Conservation (phyloP, 2,329 filamentous ascomycete genomes). For the Phyllosticta citriasiana region DNA sequence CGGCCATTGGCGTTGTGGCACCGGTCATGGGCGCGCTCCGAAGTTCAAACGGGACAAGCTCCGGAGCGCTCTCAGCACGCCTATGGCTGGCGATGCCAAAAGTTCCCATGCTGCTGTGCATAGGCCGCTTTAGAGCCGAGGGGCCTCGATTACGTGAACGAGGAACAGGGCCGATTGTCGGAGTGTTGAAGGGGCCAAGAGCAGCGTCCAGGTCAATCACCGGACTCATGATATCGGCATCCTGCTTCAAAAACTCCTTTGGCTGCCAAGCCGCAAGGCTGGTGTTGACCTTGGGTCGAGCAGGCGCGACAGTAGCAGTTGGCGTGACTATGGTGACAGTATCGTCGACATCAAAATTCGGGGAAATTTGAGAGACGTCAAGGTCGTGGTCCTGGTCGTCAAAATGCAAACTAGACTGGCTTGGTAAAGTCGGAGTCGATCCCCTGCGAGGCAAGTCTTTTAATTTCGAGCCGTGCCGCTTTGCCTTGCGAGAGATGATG, state of each 20-base stretch:
- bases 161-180: slow-evolving; percentile 55
- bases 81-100: slow-evolving; percentile 67
- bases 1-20: slow-evolving; percentile 58
- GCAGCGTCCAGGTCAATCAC: slow-evolving; percentile 94
- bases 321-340: slow-evolving; percentile 32
- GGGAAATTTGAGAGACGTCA: slow-evolving; percentile 23
- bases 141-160: slow-evolving; percentile 34
- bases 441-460: slow-evolving; percentile 21
- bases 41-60: slow-evolving; percentile 63
- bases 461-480: slow-evolving; percentile 38
- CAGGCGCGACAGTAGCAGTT: slow-evolving; percentile 15
- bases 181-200: slow-evolving; percentile 83
- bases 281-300: slow-evolving; percentile 22
- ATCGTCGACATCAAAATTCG: slow-evolving; percentile 32
- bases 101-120: slow-evolving; percentile 67
- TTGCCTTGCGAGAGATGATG: slow-evolving; percentile 54
- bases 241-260: slow-evolving; percentile 26
- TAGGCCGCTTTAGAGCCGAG: slow-evolving; percentile 47
- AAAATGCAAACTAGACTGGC: slow-evolving; percentile 12
- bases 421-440: slow-evolving; percentile 19
- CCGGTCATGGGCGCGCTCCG: slow-evolving; percentile 43
- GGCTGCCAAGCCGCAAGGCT: slow-evolving; percentile 29
- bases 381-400: slow-evolving; percentile 24
- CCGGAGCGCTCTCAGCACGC: slow-evolving; percentile 70
- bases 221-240: slow-evolving; percentile 57